Evolutionary conservation across 305 asterid species (phyloP).

Genomic region (Fraxinus xanthoxyloides): DNA sequence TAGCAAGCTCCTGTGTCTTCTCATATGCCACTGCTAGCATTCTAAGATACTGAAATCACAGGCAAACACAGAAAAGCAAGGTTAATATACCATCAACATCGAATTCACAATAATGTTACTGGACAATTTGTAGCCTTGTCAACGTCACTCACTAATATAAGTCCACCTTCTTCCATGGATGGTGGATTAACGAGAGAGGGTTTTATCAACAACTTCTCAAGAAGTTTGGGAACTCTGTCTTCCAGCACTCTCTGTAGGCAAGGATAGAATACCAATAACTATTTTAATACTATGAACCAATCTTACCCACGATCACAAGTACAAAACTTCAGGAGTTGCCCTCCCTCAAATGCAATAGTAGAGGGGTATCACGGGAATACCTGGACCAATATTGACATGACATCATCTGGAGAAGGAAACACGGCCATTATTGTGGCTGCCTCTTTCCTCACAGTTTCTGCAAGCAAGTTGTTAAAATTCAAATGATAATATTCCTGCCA

Average conservation of each 20-base stretch:
- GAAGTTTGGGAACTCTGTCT: conserved; percentile 92
- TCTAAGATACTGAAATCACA: conserved; percentile 70
- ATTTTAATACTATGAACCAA: neutral
- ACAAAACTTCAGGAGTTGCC: neutral
- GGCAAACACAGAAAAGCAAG: conserved; percentile 25
- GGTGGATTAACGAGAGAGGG: conserved; percentile 91
- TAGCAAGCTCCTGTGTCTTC: conserved; percentile 92
- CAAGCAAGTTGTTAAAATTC: conserved; percentile 29
- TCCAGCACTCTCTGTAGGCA: conserved; percentile 86
- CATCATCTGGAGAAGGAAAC: conserved; percentile 96
- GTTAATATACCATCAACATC: conserved; percentile 23
- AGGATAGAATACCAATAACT: conserved; percentile 16
- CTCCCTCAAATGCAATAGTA: conserved; percentile 8
- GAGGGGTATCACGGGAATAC: conserved; percentile 36
- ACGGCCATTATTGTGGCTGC: conserved; percentile 95
- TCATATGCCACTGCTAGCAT: conserved; percentile 95
- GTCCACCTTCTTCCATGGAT: conserved; percentile 96
- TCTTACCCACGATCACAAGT: neutral
- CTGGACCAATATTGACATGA: conserved; percentile 98
- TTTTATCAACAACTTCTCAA: conserved; percentile 77
- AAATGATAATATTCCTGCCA: conserved; percentile 20
- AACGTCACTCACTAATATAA: conserved; percentile 69
- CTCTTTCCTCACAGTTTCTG: conserved; percentile 94
- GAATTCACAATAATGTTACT: conserved; percentile 13
- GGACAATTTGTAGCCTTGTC: neutral